phyloP scores from a whole-genome alignment of 202 grass and related monocot species.

The Brachypodium distachyon region DNA sequence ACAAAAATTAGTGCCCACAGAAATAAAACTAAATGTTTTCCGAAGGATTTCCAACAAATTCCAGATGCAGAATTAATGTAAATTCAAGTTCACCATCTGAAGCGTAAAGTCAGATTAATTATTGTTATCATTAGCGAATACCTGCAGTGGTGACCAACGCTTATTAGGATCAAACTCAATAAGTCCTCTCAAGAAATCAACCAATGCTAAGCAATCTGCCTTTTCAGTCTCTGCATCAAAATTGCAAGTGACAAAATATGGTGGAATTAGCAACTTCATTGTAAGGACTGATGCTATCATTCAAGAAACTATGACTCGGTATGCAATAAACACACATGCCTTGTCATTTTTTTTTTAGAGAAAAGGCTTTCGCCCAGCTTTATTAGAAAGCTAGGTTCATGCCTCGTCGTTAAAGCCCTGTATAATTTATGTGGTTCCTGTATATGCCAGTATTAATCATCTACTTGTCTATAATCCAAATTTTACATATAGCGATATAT shows the following conservation, averaged over 20 bases:
- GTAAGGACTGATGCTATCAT: not conserved
- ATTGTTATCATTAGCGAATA: constrained; percentile 24
- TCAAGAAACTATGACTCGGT: not conserved
- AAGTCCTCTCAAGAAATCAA: constrained; percentile 98
- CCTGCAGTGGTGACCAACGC: constrained; percentile 96
- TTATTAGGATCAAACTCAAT: constrained; percentile 96
- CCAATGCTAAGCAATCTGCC: constrained; percentile 59
- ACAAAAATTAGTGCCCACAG: not conserved
- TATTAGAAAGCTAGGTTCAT: too few relatives aligned
- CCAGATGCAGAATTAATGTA: not conserved
- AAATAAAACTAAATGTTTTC: constrained; percentile 17
- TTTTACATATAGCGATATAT: not conserved
- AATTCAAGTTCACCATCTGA: constrained; percentile 5
- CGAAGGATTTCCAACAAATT: constrained; percentile 2
- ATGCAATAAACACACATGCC: constrained; percentile 2
- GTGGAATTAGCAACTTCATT: not conserved
- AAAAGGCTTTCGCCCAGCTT: too few relatives aligned
- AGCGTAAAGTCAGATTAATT: constrained; percentile 5
- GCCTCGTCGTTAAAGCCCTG: not conserved
- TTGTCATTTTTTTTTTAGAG: too few relatives aligned
- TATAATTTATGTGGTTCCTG: not conserved
- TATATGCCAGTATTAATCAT: not conserved
- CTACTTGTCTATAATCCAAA: constrained; percentile 12
- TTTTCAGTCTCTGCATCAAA: constrained; percentile 52
- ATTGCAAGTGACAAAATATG: constrained; percentile 20